Evolutionary conservation across 1,284 basidiomycete genomes (phyloP).

Genomic region (Phylloboletellus chloephorus): DNA sequence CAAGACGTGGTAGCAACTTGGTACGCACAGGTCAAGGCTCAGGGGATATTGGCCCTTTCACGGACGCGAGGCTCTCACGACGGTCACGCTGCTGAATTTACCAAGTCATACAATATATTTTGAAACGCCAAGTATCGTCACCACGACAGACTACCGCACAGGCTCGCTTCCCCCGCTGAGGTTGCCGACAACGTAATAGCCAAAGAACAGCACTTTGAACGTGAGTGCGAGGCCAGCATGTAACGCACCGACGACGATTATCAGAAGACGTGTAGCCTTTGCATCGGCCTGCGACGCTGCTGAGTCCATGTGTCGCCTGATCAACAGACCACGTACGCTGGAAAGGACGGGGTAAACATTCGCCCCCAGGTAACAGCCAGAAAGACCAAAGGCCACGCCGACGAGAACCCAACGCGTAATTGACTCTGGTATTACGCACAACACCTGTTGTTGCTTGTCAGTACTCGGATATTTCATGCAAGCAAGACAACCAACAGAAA

Average conservation of each 20-base stretch:
- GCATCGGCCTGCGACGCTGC: conserved; percentile 59
- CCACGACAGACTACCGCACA: conserved; percentile 25
- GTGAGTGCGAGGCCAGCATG: conserved; percentile 74
- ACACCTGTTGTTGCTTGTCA: conserved; percentile 43
- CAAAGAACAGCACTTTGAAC: conserved; percentile 87
- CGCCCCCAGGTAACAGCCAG: conserved; percentile 76
- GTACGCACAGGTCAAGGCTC: too few species aligned
- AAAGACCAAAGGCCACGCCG: conserved; percentile 63
- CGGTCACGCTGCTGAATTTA: neutral
- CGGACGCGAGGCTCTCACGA: too few species aligned
- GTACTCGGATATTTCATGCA: neutral
- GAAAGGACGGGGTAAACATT: conserved; percentile 89
- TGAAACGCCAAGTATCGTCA: too few species aligned
- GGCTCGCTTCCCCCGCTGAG: conserved; percentile 36
- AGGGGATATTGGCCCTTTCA: too few species aligned
- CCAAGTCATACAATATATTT: neutral
- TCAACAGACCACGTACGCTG: conserved; percentile 48
- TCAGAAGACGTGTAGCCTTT: conserved; percentile 75
- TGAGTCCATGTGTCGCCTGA: conserved; percentile 6
- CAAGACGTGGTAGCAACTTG: too few species aligned
- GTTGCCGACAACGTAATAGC: conserved; percentile 63
- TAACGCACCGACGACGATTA: conserved; percentile 63
- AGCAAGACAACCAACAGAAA: conserved; percentile 48
- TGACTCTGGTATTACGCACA: conserved; percentile 77
- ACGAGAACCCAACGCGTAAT: conserved; percentile 79